Evolutionary conservation across 768 basidiomycete species (phyloP), one percentile per base, ranked within the genome.

Genomic region (Cystofilobasidium ferigula): DNA sequence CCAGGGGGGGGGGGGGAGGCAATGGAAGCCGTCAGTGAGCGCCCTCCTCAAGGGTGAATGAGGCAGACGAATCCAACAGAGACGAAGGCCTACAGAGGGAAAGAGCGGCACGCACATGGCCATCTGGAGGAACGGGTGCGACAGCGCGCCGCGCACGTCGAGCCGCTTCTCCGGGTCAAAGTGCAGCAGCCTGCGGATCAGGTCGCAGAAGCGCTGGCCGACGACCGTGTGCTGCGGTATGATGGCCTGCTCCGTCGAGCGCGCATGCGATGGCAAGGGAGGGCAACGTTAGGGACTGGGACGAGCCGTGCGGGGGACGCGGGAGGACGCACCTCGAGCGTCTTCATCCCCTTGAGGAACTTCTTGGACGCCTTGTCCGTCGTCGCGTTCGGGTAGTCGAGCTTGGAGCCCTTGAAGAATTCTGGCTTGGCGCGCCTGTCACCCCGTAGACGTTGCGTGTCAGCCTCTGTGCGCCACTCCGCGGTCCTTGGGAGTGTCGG

Each of bases 361-460:
- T 93, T 94, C 79, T 85, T 86, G 77, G 89, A 92, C 75, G 93
- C 88, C 73, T 87, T 85, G 4, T 87, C 83, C 34, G 89, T 87
- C 75, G 86, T 86, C 13, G 89, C 79, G 73, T 88, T 89, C 0
- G 95, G 94, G 86, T 89, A 98, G 75, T 92, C 90, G 47, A 99
- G 82, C 72, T 85, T 87, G 40, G 62, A 69, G 26, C 88, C 86
- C 74, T 88, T 90, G 81, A 99, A 97, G 76, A 88, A 95, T 73
- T 98, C 93, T 10, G 90, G 85, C 72, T 93, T 93, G 58, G 85
- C 83, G 54, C 71, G 24, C 14, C 61, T 57, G 58, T 3, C 48
- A 47, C 35, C 54, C 7, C 3, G 36, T 36, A 20, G 20, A 24
- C 13, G 38, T 22, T 61, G 28, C 13, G 36, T 42, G 10, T 10